Evolutionary conservation across 2,329 filamentous ascomycete genomes (phyloP).

Genomic region (Monosporascus sp.): DNA sequence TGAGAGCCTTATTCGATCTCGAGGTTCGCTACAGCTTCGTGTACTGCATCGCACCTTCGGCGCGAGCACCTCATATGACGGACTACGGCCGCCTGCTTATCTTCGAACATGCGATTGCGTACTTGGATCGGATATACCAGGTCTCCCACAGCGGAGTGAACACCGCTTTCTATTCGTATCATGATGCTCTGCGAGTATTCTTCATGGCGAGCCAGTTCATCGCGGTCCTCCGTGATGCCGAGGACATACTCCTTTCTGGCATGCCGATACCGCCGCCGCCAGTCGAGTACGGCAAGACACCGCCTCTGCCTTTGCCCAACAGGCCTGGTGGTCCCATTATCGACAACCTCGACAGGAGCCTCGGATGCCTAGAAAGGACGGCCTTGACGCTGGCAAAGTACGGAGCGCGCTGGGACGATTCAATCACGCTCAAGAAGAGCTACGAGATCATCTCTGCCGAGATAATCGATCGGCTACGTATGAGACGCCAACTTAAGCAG

Average conservation of each 20-base stretch:
- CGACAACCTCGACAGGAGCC: slow-evolving; percentile 50
- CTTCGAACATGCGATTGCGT: slow-evolving; percentile 82
- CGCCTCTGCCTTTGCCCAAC: slow-evolving; percentile 49
- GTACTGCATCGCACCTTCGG: slow-evolving; percentile 79
- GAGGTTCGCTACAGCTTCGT: slow-evolving; percentile 89
- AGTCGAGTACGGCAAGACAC: slow-evolving; percentile 39
- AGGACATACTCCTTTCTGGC: slow-evolving; percentile 51
- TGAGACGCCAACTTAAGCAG: slow-evolving; percentile 31
- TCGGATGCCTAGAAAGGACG: slow-evolving; percentile 50
- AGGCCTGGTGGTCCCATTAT: slow-evolving; percentile 34
- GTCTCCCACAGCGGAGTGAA: slow-evolving; percentile 56
- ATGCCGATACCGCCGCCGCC: slow-evolving; percentile 39
- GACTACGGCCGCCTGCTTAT: slow-evolving; percentile 75
- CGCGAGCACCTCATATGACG: slow-evolving; percentile 64
- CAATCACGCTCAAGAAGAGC: slow-evolving; percentile 44
- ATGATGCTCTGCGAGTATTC: slow-evolving; percentile 80
- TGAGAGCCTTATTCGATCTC: slow-evolving; percentile 75
- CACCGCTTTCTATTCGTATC: slow-evolving; percentile 72
- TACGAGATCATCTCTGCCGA: slow-evolving; percentile 47
- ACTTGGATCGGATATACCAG: slow-evolving; percentile 67
- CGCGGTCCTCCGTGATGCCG: slow-evolving; percentile 53
- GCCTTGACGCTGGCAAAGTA: slow-evolving; percentile 50
- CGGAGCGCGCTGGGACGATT: slow-evolving; percentile 55
- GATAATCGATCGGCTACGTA: slow-evolving; percentile 38
- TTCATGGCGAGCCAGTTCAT: slow-evolving; percentile 64